Base-by-base conservation (phyloP, 2,329 filamentous ascomycete genomes). In the Diplodia seriata region DNA sequence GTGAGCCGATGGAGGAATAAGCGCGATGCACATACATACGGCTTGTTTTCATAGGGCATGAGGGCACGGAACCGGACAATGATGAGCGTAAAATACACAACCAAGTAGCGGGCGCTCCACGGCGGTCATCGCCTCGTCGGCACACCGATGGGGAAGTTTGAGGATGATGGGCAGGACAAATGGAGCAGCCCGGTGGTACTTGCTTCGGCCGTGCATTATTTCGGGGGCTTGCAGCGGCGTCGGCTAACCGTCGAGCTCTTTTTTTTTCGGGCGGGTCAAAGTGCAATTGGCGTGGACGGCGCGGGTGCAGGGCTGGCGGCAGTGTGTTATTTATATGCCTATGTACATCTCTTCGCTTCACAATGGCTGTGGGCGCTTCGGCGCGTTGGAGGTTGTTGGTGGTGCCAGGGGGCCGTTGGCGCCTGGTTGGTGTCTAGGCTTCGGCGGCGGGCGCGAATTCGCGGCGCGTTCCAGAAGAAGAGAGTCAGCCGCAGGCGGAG, bases 1-100 rank as follows among this genome's bases (percentile, higher is more conserved):
- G 73, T 62, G 71, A 76, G 43, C 73, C 76, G 51, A 78, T 78
- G 77, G 69, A 74, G 69, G 75, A 76, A 53, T 72, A 70, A 59
- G 74, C 66, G 69, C 36, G 59, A 14, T 49, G 59, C 59, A 63
- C 61, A 33, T 33, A 33, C 31, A 53, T 36, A 64, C 15, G 50
- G 51, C 23, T 31, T 43, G 38, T 66, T 51, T 63, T 36, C 59
- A 53, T 29, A 38, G 50, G 57, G 50, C 61, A 23, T 40, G 62
- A 23, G 49, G 29, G 53, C n/a, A 56, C 51, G 36, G 51, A 18
- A 47, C 4, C 23, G 43, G 57, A 31, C 40, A 29, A 47, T 14
- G 59, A 63, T 15, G 47, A 38, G 59, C 59, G 59, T 11, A 51
- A 51, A 53, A 50, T 47, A 61, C 18, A 63, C 29, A 49, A 51